Base-by-base conservation (phyloP, 164 flowering plant genomes). In the Umbellularia californica region DNA sequence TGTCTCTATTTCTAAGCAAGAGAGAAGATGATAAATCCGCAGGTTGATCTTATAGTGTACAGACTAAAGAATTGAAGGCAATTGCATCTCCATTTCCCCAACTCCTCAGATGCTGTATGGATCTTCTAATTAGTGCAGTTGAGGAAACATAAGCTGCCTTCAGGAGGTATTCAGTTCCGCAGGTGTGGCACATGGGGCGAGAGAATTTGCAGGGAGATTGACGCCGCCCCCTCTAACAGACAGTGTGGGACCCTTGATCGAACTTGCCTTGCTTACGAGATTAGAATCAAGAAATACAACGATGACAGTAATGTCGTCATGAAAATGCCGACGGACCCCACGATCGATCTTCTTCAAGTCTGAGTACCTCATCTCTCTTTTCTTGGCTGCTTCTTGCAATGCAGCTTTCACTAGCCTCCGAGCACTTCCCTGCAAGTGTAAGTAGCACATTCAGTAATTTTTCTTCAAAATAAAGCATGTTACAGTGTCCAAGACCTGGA, bases 301-400 rank as follows among this genome's bases (percentile, higher is more conserved):
- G n/a, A 87, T 52, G 67, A 88, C 89, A 22, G 90, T 87, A 68
- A 87, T 90, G 82, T 90, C 93, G 64, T 90, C 91, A 33, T 90
- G 97, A 84, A 92, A 92, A 81, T 90, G 94, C 68, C 93, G 84
- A 25, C 97, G 89, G 6, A 92, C 92, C 0, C 94, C 94, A 1
- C 94, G 87, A 72, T 89, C 93, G 2, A 92, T 92, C 83, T 89
- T 92, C 86, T 87, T 89, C 72, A 90, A 70, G 78, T 89, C 92
- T 2, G 92, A 86, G 74, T 87, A 90, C 74, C 90, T 81, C 94
- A 92, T 88, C 75, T 92, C 97, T 78, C 94, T 85, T 81, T 92
- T 92, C 85, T 87, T 92, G 3, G 97, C 94, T n/a, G 97, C 97
- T 80, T 86, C 92, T 78, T 90, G 93, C 35, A 92, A 69, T 55